A percentile compares a stretch with the other conserved stretches of the same genome.
Evolutionary conservation across 371 early-diverging fungal genomes (phyloP).

Genomic region (Rhizopus microsporus): DNA sequence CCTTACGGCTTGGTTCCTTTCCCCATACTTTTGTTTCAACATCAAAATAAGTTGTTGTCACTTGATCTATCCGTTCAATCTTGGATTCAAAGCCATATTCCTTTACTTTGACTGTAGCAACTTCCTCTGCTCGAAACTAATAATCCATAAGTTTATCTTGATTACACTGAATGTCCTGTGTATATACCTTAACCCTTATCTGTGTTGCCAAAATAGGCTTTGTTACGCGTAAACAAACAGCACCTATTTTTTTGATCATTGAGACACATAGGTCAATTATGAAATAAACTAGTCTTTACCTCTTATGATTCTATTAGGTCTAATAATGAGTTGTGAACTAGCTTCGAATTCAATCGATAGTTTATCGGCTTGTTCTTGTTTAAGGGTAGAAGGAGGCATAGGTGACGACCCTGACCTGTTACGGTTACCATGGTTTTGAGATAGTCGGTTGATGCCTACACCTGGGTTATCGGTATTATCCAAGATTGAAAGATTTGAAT

Average conservation of each 20-base stretch:
- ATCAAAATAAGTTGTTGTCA: slow-evolving; percentile 37
- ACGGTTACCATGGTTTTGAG: slow-evolving; percentile 3
- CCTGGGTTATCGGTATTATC: too few relatives aligned
- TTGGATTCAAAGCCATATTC: slow-evolving; percentile 29
- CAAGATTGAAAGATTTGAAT: background rate
- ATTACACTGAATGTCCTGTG: background rate
- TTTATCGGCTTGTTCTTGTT: slow-evolving; percentile 4
- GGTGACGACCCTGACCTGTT: slow-evolving; percentile 15
- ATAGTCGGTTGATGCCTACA: background rate
- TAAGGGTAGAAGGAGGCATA: slow-evolving; percentile 8
- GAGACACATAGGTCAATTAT: background rate
- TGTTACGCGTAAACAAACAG: slow-evolving; percentile 19
- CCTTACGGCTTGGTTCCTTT: slow-evolving; percentile 31
- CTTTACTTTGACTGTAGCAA: slow-evolving; percentile 32
- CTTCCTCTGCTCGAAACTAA: slow-evolving; percentile 41
- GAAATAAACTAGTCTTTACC: slow-evolving; percentile 18
- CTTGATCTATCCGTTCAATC: slow-evolving; percentile 35
- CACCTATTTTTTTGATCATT: slow-evolving; percentile 13
- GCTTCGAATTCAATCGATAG: slow-evolving; percentile 33
- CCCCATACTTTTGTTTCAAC: slow-evolving; percentile 40
- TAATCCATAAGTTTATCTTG: background rate
- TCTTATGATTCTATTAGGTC: slow-evolving; percentile 38
- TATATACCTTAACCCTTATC: slow-evolving; percentile 32
- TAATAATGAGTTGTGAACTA: slow-evolving; percentile 27
- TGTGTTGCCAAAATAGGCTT: slow-evolving; percentile 31